These are phyloP conservation scores for Backusella parvicylindrica DNA, from an alignment of 192 early-diverging fungal genomes.

Conservation along the genomic window DNA sequence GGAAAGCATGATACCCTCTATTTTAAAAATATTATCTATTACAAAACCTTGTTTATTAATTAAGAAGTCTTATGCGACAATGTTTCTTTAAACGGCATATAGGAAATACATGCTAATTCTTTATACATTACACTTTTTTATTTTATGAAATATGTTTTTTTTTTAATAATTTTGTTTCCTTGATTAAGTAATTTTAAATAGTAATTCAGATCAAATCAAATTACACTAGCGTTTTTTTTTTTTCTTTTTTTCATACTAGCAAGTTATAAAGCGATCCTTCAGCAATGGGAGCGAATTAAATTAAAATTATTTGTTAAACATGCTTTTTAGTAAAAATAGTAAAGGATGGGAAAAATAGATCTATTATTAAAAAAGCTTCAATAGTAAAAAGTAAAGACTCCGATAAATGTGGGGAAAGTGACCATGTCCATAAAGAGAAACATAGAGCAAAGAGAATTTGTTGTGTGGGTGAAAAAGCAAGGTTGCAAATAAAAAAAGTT, in stretches of 20 bases:
- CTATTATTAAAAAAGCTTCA: conserved; percentile 2
- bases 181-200: not conserved
- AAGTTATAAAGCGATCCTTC: not conserved
- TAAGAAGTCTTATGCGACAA: not conserved
- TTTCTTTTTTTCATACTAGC: not conserved
- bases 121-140: not conserved
- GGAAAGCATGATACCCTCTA: not conserved
- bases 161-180: not conserved
- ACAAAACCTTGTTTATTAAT: not conserved
- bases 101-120: not conserved
- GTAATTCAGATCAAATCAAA: not conserved
- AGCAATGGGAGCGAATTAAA: not conserved
- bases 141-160: no score
- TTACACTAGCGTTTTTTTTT: not conserved
- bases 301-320: not conserved
- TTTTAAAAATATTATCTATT: not conserved
- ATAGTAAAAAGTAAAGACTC: not conserved
- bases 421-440: not conserved
- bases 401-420: not conserved
- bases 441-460: not conserved
- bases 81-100: not conserved
- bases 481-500: not conserved
- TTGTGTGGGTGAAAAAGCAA: not conserved
- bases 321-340: not conserved
- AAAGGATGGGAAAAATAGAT: conserved; percentile 5